Conservation (phyloP, 2,329 filamentous ascomycete genomes). For the Colletotrichum limetticola region DNA sequence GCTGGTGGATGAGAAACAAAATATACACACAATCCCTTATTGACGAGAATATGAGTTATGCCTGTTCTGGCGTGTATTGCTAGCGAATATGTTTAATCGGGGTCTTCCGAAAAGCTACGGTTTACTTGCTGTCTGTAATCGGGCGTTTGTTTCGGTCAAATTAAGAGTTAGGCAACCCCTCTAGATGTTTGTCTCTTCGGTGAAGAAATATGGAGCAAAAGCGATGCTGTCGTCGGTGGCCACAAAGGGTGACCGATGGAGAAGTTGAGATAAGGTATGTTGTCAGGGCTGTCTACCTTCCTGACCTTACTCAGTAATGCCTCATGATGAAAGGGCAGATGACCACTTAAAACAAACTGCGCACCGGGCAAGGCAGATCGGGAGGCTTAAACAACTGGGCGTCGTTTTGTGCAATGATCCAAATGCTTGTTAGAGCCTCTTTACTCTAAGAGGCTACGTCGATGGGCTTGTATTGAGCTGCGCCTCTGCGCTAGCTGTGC, state of each 20-base stretch:
- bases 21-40: background rate
- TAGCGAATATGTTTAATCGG: background rate
- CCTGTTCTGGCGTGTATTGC: background rate
- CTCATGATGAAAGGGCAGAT: background rate
- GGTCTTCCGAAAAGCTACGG: background rate
- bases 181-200: background rate
- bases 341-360: background rate
- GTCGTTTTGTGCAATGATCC: background rate
- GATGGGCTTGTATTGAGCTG: constrained; percentile 5
- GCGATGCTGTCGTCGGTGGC: constrained; percentile 7
- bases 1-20: background rate
- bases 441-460: background rate
- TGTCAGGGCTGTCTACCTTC: no score
- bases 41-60: constrained; percentile 11
- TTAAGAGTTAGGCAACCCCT: background rate
- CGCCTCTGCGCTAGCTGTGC: constrained; percentile 19
- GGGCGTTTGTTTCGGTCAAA: constrained; percentile 1
- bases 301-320: background rate
- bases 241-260: constrained; percentile 14
- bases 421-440: background rate
- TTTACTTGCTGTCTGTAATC: background rate
- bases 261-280: background rate
- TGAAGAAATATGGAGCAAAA: background rate
- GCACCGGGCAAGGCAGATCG: constrained; percentile 9
- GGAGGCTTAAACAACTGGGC: background rate